Conservation (phyloP, 345 rosid genomes). For the Eucalyptus sideroxylon region DNA sequence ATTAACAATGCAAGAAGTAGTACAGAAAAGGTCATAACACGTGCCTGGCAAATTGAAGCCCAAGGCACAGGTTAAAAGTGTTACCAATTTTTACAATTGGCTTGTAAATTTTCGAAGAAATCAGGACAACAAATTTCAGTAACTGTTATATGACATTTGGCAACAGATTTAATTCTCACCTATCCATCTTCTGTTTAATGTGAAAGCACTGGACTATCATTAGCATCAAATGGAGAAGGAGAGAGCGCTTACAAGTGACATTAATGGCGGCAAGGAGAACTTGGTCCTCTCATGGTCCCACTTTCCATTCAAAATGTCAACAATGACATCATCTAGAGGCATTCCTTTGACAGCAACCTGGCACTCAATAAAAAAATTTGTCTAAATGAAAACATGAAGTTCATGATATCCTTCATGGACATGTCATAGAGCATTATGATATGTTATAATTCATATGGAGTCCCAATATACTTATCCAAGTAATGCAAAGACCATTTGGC, state of each 20-base stretch:
- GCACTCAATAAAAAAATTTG: neutral
- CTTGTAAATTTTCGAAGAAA: neutral
- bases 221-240: neutral
- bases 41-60: neutral
- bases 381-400: neutral
- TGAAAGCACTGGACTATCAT: neutral
- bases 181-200: neutral
- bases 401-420: neutral
- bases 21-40: neutral
- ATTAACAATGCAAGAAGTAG: neutral
- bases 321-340: slow-evolving; percentile 49
- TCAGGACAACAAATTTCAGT: neutral
- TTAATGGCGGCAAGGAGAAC: slow-evolving; percentile 87
- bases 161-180: neutral
- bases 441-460: neutral
- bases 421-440: neutral
- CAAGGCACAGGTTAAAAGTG: neutral
- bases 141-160: neutral
- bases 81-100: neutral
- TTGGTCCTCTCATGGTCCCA: slow-evolving; percentile 90
- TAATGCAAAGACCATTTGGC: neutral
- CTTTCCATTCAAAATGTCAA: slow-evolving; percentile 44
- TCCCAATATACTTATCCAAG: neutral
- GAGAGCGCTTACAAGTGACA: slow-evolving; percentile 49
- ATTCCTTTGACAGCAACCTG: slow-evolving; percentile 41